These are phyloP conservation scores for Scedosporium dehoogii DNA, from an alignment of 2,329 filamentous ascomycete species.

Conservation along the genomic window DNA sequence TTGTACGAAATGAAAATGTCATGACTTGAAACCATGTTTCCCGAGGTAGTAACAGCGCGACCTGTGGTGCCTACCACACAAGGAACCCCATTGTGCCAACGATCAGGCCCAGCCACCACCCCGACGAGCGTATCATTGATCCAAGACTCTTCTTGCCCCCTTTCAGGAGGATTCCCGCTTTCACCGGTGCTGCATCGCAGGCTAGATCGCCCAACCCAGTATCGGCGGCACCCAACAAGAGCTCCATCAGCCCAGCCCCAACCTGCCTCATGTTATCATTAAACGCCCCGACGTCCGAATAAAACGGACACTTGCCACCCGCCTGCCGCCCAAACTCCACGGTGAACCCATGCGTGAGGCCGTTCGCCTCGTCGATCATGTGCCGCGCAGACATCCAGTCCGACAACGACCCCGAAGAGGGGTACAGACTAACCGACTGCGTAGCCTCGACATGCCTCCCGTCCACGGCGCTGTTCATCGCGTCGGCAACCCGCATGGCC, in stretches of 20 bases:
- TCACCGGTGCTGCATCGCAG: neutral
- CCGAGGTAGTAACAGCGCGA: no score
- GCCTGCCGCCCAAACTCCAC: slow-evolving; percentile 35
- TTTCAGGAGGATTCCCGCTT: neutral
- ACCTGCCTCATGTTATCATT: slow-evolving; percentile 33
- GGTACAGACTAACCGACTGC: slow-evolving; percentile 31
- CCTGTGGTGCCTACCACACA: neutral
- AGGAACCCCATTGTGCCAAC: neutral
- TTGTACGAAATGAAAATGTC: no score
- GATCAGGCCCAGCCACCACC: neutral
- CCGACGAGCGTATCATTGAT: neutral
- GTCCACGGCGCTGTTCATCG: slow-evolving; percentile 29
- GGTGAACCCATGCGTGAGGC: slow-evolving; percentile 30
- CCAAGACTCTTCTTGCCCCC: neutral
- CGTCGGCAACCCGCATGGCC: slow-evolving; percentile 22
- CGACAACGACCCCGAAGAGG: slow-evolving; percentile 33
- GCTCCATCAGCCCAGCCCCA: slow-evolving; percentile 37
- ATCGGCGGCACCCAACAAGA: slow-evolving; percentile 22
- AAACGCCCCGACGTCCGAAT: slow-evolving; percentile 32
- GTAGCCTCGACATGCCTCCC: slow-evolving; percentile 22
- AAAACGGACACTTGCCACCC: slow-evolving; percentile 27
- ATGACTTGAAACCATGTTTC: no score
- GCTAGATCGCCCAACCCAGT: neutral
- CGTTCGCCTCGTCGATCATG: slow-evolving; percentile 24
- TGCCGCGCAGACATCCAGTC: slow-evolving; percentile 37